A percentile compares a stretch with the other conserved stretches of the same genome.
Conservation (phyloP, 1,139 yeast species). For the Komagataea norvegica region DNA sequence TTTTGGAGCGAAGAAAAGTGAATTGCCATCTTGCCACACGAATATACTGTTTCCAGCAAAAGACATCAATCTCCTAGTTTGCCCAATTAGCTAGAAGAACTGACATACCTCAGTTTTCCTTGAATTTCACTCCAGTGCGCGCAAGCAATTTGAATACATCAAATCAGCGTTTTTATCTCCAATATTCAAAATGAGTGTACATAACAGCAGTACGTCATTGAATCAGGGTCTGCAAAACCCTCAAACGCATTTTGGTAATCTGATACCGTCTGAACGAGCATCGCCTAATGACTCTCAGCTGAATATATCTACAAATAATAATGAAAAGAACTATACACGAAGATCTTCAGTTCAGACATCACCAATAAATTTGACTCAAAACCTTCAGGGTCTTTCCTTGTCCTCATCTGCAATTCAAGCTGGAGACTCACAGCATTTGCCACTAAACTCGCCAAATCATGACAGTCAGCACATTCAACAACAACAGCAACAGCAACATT, state of each 20-base stretch:
- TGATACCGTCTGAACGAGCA: conserved; percentile 12
- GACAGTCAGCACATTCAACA: conserved; percentile 13
- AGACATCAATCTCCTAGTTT: too few species aligned
- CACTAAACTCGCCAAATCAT: conserved; percentile 17
- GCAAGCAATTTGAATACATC: too few species aligned
- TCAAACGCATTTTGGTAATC: conserved; percentile 6
- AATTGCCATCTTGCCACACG: too few species aligned
- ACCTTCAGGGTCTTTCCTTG: conserved; percentile 17
- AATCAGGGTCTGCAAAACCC: conserved; percentile 7
- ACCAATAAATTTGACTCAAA: conserved; percentile 20
- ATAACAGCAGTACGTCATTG: conserved; percentile 4
- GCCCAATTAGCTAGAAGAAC: too few species aligned
- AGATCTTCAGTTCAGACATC: conserved; percentile 21
- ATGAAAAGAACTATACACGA: conserved; percentile 19
- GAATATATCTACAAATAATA: conserved; percentile 13
- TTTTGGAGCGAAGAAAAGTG: too few species aligned
- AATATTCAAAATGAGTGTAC: conserved; percentile 7
- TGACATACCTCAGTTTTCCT: too few species aligned
- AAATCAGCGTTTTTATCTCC: neutral
- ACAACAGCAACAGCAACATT: conserved; percentile 20
- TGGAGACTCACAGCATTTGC: conserved; percentile 20
- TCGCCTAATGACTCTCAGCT: conserved; percentile 21
- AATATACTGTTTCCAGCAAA: too few species aligned
- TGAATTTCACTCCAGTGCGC: too few species aligned
- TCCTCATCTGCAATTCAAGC: conserved; percentile 5